A percentile compares a stretch with the other conserved stretches of the same genome.
phyloP scores from a whole-genome alignment of 805 yeast genomes.

The Starmerella potacharoeniae region DNA sequence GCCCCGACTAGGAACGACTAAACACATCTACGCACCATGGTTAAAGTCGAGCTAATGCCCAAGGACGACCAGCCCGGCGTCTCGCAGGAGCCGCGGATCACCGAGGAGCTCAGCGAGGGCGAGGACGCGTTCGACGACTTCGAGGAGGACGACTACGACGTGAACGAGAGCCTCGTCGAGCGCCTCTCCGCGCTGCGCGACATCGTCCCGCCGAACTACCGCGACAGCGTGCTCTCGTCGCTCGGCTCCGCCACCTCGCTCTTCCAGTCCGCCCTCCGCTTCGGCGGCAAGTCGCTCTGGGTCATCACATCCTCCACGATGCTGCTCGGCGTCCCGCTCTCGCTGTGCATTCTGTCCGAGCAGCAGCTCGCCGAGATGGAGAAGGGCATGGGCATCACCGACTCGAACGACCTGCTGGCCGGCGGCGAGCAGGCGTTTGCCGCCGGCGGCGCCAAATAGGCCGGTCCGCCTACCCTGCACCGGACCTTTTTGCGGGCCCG shows the following conservation, averaged over 20 bases:
- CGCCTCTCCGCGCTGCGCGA: constrained; percentile 87
- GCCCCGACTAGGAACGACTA: not conserved
- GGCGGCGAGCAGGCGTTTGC: constrained; percentile 30
- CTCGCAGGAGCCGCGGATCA: constrained; percentile 34
- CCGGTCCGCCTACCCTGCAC: not conserved
- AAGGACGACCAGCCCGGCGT: constrained; percentile 35
- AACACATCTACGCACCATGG: constrained; percentile 38
- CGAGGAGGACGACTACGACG: constrained; percentile 54
- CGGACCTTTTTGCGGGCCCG: constrained; percentile 3
- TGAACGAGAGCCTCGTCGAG: constrained; percentile 73
- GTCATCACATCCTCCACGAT: constrained; percentile 69
- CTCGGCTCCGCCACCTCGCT: constrained; percentile 28
- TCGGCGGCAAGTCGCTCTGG: constrained; percentile 76
- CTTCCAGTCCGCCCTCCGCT: constrained; percentile 40
- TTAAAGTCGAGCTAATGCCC: constrained; percentile 61
- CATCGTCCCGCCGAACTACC: constrained; percentile 78
- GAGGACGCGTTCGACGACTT: constrained; percentile 39
- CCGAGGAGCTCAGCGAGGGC: constrained; percentile 29
- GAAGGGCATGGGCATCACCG: constrained; percentile 51
- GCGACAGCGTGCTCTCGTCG: constrained; percentile 37
- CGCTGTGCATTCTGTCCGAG: constrained; percentile 79
- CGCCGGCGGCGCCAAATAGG: constrained; percentile 16
- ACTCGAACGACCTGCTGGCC: constrained; percentile 23
- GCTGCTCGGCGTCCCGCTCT: constrained; percentile 83
- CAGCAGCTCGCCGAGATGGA: constrained; percentile 91